Conservation (phyloP, 1,284 basidiomycete genomes). For the Waitea zeae region DNA sequence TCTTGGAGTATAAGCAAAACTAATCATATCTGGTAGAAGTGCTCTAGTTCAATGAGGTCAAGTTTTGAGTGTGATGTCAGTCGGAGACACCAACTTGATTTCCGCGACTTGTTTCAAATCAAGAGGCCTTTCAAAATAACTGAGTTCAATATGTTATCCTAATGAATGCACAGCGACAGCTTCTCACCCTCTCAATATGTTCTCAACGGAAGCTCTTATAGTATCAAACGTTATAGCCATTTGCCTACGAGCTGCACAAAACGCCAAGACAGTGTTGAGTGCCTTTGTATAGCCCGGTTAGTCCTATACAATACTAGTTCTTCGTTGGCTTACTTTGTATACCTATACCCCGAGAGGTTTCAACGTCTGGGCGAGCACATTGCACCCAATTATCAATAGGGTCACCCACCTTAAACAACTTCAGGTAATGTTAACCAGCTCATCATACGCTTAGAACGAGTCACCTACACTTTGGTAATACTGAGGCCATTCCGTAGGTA, state of each 20-base stretch:
- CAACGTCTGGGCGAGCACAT: too few species aligned
- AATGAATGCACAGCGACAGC: conserved; percentile 1
- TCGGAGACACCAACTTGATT: conserved; percentile 40
- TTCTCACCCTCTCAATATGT: conserved; percentile 51
- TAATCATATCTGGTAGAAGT: conserved; percentile 65
- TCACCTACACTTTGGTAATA: too few species aligned
- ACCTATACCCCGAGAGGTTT: too few species aligned
- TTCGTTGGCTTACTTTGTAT: too few species aligned
- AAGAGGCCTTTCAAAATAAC: too few species aligned
- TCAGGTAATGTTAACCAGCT: too few species aligned
- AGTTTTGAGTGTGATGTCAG: neutral
- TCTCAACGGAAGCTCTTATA: conserved; percentile 64
- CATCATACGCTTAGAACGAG: too few species aligned
- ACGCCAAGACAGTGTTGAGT: conserved; percentile 80
- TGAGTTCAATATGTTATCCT: too few species aligned
- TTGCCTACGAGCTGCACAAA: conserved; percentile 71
- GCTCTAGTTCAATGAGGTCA: conserved; percentile 27
- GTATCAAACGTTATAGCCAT: conserved; percentile 69
- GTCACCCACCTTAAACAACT: too few species aligned
- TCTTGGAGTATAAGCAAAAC: conserved; percentile 67
- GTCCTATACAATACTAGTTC: too few species aligned
- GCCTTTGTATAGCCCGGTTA: conserved; percentile 31
- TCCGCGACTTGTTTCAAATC: conserved; percentile 67
- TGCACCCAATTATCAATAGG: too few species aligned
- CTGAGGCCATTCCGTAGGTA: too few species aligned